Percentiles rank a stretch among this genome's conserved stretches.
Conservation (phyloP, 2,329 filamentous ascomycete species). For the Dendryphion nanum region DNA sequence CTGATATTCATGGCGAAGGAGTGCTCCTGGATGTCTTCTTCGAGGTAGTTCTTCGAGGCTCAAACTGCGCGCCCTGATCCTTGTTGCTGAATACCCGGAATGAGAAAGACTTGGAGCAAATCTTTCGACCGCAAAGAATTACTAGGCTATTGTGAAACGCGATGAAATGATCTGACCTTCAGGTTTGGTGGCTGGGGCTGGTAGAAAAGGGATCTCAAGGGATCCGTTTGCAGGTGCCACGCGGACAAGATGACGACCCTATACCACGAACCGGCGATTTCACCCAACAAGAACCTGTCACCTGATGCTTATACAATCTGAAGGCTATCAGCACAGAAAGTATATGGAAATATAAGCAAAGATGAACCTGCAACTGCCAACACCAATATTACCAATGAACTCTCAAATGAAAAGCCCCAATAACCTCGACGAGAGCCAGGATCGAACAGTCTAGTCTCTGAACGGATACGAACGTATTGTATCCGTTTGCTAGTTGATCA, state of each 20-base stretch:
- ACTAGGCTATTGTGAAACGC: constrained; percentile 24
- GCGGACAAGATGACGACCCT: constrained; percentile 23
- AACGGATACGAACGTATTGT: too few relatives aligned
- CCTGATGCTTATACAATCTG: too few relatives aligned
- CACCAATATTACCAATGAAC: too few relatives aligned
- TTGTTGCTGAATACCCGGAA: constrained; percentile 16
- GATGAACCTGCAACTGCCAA: too few relatives aligned
- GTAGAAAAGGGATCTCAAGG: constrained; percentile 16
- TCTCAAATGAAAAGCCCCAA: too few relatives aligned
- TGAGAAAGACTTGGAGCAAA: constrained; percentile 17
- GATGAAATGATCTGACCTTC: constrained; percentile 11
- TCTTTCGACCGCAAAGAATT: constrained; percentile 9
- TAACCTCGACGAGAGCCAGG: too few relatives aligned
- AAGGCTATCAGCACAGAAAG: not conserved
- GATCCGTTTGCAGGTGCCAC: constrained; percentile 32
- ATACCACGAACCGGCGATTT: constrained; percentile 18
- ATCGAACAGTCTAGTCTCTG: too few relatives aligned
- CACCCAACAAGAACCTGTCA: constrained; percentile 5
- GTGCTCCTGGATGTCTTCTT: not conserved
- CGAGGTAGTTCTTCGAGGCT: constrained; percentile 5
- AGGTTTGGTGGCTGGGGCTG: constrained; percentile 18
- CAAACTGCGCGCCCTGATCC: constrained; percentile 7
- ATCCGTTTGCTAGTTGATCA: not conserved
- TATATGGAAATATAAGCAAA: constrained; percentile 2
- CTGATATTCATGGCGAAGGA: constrained; percentile 42